phyloP scores from a whole-genome alignment of 2,329 filamentous ascomycete genomes.

The Xylaria sp. region DNA sequence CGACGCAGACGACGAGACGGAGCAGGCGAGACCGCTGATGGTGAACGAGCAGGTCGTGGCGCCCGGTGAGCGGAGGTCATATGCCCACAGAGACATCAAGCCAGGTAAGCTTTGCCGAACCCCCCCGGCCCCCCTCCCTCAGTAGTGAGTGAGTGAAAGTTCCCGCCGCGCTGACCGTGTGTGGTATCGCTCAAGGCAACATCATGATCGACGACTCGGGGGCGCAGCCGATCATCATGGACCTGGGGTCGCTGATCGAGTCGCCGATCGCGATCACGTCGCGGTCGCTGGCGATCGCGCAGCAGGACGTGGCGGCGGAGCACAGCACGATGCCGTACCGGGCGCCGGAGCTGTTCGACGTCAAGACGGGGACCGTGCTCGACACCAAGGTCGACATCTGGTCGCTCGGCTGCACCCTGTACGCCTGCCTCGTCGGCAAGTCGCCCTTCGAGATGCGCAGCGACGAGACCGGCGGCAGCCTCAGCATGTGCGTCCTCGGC shows the following conservation, averaged over 20 bases:
- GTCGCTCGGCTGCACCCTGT: constrained; percentile 96
- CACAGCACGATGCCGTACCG: constrained; percentile 99
- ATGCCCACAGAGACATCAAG: constrained; percentile 96
- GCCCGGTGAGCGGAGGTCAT: constrained; percentile 73
- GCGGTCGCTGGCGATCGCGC: constrained; percentile 84
- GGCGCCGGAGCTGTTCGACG: constrained; percentile 95
- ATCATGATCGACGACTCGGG: constrained; percentile 98
- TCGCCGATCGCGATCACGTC: constrained; percentile 89
- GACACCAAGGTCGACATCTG: constrained; percentile 98
- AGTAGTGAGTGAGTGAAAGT: too few relatives aligned
- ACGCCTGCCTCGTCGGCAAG: constrained; percentile 94
- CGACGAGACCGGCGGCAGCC: constrained; percentile 91
- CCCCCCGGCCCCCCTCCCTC: too few relatives aligned
- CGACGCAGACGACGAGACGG: constrained; percentile 70
- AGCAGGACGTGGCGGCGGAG: constrained; percentile 93
- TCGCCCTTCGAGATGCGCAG: constrained; percentile 94
- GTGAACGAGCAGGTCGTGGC: constrained; percentile 73
- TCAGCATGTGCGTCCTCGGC: constrained; percentile 89
- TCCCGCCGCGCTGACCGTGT: constrained; percentile 5
- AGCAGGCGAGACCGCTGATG: constrained; percentile 83
- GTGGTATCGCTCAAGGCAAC: constrained; percentile 62
- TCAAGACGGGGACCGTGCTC: constrained; percentile 87
- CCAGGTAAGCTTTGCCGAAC: constrained; percentile 63
- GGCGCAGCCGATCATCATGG: constrained; percentile 90
- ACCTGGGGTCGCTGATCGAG: constrained; percentile 86